Evolutionary conservation across 2,329 filamentous ascomycete genomes (phyloP), one percentile per base, ranked within the genome.

Genomic region (Clonostachys rosea): DNA sequence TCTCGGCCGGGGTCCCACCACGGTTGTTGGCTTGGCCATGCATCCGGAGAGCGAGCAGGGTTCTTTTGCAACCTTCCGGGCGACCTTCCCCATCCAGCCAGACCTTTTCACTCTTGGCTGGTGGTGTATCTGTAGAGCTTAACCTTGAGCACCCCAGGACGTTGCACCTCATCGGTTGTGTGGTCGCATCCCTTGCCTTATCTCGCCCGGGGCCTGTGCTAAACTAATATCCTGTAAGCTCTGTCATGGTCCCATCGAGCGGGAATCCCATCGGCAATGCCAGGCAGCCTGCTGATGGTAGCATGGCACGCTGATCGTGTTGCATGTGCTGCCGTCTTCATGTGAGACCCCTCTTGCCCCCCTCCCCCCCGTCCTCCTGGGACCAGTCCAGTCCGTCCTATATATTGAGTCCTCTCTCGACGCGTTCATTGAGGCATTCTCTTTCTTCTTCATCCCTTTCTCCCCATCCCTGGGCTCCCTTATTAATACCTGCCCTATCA

Each of bases 51-150:
- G 14, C 36, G 36, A 39, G 36, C 44, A 46, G 44, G 44, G 40
- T 44, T 44, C 46, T 47, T 47, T 47, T 47, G 44, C 17, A 16
- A 11, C 9, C 40, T n/a, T 14, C 7, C 17, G 14, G 24, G 12
- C 37, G 12, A 46, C 44, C 44, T 46, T 41, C 44, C 44, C 24
- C 34, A 46, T 42, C 36, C n/a, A 40, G 30, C 30, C 35, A 40
- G 24, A 30, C 24, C 24, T 10, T n/a, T 33, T 13, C 13, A 8
- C 16, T 39, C 37, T 39, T n/a, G 36, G 36, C 36, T 11, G 2
- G 36, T 39, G 14, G 14, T 39, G 14, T 18, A 39, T n/a, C 17
- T n/a, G 17, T 18, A n/a, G 36, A n/a, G 36, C 17, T 18, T 39
- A 18, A n/a, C 6, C 14, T 39, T 39, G 12, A 30, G 24, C 24